phyloP scores from a whole-genome alignment of 352 stramenopile species.

The Globisporangium iwayamae region DNA sequence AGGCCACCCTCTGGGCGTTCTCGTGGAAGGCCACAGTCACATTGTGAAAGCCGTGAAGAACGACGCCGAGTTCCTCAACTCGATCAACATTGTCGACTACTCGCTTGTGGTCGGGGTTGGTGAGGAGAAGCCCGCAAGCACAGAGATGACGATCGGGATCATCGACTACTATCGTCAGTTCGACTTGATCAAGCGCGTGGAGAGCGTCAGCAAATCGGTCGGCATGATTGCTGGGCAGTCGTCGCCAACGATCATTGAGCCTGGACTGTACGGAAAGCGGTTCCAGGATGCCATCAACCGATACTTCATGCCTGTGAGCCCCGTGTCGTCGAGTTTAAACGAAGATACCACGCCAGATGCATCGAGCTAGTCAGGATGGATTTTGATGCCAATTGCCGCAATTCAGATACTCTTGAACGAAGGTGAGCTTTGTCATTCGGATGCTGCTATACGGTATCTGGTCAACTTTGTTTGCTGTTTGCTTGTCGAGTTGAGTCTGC shows the following conservation, averaged over 20 bases:
- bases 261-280: conserved; percentile 93
- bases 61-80: conserved; percentile 96
- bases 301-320: conserved; percentile 97
- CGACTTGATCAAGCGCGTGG: conserved; percentile 98
- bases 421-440: not conserved
- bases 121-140: conserved; percentile 23
- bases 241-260: conserved; percentile 98
- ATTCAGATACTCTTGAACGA: not conserved
- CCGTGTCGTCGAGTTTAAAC: conserved; percentile 53
- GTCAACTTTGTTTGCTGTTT: not conserved
- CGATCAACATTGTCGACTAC: conserved; percentile 99
- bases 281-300: conserved; percentile 94
- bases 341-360: conserved; percentile 15
- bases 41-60: conserved; percentile 92
- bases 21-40: conserved; percentile 68
- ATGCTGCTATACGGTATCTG: not conserved
- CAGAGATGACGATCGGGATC: conserved; percentile 95
- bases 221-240: conserved; percentile 98
- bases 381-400: not conserved
- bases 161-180: conserved; percentile 99
- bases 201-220: conserved; percentile 97
- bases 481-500: not conserved
- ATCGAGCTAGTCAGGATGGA: not conserved
- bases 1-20: conserved; percentile 69
- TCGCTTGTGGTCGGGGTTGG: conserved; percentile 95